phyloP scores from a whole-genome alignment of 306 rosid species.

The Cicer yamashitae region DNA sequence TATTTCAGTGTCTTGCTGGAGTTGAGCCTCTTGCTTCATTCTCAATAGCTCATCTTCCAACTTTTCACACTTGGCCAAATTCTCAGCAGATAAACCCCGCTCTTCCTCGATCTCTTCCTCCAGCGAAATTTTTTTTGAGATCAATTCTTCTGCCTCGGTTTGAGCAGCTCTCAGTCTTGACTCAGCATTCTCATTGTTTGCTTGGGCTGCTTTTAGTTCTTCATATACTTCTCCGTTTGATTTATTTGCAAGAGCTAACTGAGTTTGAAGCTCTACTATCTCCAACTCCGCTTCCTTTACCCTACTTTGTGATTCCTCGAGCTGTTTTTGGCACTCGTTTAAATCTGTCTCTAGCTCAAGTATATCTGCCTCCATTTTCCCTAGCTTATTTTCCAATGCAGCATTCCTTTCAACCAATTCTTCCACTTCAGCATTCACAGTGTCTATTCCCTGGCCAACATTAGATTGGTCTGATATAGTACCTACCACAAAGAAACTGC shows the following conservation, averaged over 20 bases:
- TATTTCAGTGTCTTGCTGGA: slow-evolving; percentile 50
- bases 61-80: slow-evolving; percentile 52
- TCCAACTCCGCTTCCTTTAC: slow-evolving; percentile 55
- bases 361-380: slow-evolving; percentile 57
- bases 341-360: slow-evolving; percentile 57
- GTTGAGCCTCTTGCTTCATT: slow-evolving; percentile 58
- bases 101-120: slow-evolving; percentile 68
- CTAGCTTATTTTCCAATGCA: slow-evolving; percentile 58
- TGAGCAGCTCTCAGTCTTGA: slow-evolving; percentile 55
- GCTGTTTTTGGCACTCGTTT: slow-evolving; percentile 51
- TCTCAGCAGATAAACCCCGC: slow-evolving; percentile 60
- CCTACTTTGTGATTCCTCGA: slow-evolving; percentile 52
- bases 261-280: slow-evolving; percentile 55
- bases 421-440: slow-evolving; percentile 52
- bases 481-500: slow-evolving; percentile 35
- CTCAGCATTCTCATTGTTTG: slow-evolving; percentile 55
- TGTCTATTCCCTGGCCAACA: slow-evolving; percentile 43
- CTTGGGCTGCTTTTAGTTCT: slow-evolving; percentile 51
- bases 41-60: slow-evolving; percentile 65
- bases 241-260: slow-evolving; percentile 55
- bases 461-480: slow-evolving; percentile 36
- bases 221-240: slow-evolving; percentile 58
- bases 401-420: slow-evolving; percentile 52
- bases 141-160: slow-evolving; percentile 55
- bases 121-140: slow-evolving; percentile 54